Percentiles rank a stretch among this genome's conserved stretches.
These are phyloP conservation scores for Serendipita indica DNA, from an alignment of 768 basidiomycete species.

Conservation along the genomic window DNA sequence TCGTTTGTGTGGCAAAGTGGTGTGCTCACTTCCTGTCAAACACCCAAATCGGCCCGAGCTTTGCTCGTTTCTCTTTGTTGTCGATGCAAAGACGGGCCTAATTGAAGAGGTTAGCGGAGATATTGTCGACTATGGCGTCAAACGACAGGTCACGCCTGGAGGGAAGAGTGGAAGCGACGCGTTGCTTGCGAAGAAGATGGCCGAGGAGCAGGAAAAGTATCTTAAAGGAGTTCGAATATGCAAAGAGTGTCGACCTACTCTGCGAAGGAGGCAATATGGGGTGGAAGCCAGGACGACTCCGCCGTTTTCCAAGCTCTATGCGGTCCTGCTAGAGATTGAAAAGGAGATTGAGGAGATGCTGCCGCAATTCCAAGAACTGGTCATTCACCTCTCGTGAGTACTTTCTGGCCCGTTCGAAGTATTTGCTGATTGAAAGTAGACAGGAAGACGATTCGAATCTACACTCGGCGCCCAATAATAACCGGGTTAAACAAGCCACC, in stretches of 20 bases:
- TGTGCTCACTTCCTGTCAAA: conserved; percentile 78
- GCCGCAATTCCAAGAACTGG: conserved; percentile 77
- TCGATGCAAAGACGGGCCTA: conserved; percentile 57
- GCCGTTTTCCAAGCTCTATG: conserved; percentile 53
- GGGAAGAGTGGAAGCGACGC: neutral
- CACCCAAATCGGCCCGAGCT: conserved; percentile 45
- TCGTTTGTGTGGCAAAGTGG: conserved; percentile 78
- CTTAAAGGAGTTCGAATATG: conserved; percentile 82
- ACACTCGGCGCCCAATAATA: conserved; percentile 18
- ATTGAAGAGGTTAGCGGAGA: conserved; percentile 70
- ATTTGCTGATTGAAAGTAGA: conserved; percentile 17
- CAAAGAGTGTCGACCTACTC: conserved; percentile 59
- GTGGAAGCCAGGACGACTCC: conserved; percentile 47
- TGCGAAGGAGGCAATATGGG: conserved; percentile 67
- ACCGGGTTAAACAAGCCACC: conserved; percentile 44
- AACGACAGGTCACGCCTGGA: conserved; percentile 19
- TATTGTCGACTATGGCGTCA: conserved; percentile 70
- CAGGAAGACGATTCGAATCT: conserved; percentile 17
- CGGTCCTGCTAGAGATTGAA: conserved; percentile 60
- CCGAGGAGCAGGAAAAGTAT: conserved; percentile 61
- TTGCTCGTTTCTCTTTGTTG: conserved; percentile 75
- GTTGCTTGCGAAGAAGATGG: conserved; percentile 13
- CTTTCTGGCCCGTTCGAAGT: neutral
- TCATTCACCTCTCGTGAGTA: conserved; percentile 51
- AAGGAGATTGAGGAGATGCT: conserved; percentile 79